A percentile compares a stretch with the other conserved stretches of the same genome.
These are phyloP conservation scores for Stagonosporopsis chrysanthemi DNA, from an alignment of 2,329 filamentous ascomycete species.

Conservation along the genomic window DNA sequence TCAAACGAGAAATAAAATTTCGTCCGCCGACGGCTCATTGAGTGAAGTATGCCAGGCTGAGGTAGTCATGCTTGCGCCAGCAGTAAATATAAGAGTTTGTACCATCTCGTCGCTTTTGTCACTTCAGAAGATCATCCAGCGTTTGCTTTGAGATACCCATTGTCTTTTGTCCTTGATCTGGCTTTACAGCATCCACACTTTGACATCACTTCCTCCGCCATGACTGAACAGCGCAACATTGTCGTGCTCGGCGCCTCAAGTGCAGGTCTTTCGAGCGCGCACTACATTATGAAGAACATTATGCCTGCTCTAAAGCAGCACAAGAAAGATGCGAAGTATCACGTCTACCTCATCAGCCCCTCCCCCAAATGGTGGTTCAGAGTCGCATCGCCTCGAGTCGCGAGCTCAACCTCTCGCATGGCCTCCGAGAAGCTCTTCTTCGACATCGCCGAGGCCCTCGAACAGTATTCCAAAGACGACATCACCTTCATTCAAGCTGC, in stretches of 20 bases:
- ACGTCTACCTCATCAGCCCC: constrained; percentile 63
- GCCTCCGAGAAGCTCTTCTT: constrained; percentile 58
- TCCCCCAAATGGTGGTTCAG: constrained; percentile 62
- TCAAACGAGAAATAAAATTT: neutral
- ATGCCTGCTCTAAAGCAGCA: constrained; percentile 42
- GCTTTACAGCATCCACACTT: neutral
- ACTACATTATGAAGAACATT: constrained; percentile 49
- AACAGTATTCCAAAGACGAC: constrained; percentile 56
- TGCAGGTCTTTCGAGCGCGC: constrained; percentile 40
- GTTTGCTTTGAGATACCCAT: neutral
- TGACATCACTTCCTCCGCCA: constrained; percentile 15
- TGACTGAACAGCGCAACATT: constrained; percentile 47
- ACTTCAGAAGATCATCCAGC: neutral
- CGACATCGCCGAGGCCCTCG: constrained; percentile 59
- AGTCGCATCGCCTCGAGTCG: constrained; percentile 61
- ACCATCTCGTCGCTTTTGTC: neutral
- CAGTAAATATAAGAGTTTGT: constrained; percentile 8
- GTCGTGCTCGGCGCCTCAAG: constrained; percentile 45
- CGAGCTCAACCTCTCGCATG: constrained; percentile 59
- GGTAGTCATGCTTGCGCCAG: neutral
- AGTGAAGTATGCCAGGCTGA: neutral
- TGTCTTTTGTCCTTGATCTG: neutral
- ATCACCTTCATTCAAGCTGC: constrained; percentile 61
- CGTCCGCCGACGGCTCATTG: constrained; percentile 4
- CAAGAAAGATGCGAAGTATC: constrained; percentile 51